Evolutionary conservation across 306 rosid genomes (phyloP).

Genomic region (Casuarina equisetifolia): DNA sequence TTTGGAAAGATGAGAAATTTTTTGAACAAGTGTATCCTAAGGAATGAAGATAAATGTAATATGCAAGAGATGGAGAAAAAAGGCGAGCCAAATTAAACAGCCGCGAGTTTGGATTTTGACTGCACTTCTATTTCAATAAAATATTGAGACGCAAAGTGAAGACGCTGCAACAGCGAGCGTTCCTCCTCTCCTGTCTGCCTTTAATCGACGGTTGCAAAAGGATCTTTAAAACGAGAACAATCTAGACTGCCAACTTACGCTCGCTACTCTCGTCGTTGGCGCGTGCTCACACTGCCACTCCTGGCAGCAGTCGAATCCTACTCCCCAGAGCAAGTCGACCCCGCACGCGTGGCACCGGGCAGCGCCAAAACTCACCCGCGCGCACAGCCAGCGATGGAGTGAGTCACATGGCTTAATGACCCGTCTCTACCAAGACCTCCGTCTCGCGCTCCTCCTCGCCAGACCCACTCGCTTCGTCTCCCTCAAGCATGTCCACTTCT

Average conservation of each 20-base stretch:
- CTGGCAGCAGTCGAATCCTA: not conserved
- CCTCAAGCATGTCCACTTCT: conserved; percentile 34
- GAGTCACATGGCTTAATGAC: conserved; percentile 36
- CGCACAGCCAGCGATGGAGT: not conserved
- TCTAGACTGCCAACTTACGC: not conserved
- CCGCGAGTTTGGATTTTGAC: no score
- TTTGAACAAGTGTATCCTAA: no score
- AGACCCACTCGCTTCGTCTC: conserved; percentile 62
- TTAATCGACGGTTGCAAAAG: not conserved
- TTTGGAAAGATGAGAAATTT: no score
- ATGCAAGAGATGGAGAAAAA: no score
- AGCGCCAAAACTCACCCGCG: not conserved
- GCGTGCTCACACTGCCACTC: not conserved
- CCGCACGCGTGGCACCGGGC: not conserved
- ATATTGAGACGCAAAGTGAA: no score
- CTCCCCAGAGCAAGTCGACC: not conserved
- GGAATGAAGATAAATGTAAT: no score
- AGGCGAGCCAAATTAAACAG: no score
- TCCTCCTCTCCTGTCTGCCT: no score
- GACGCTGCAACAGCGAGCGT: no score
- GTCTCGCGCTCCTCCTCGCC: conserved; percentile 32
- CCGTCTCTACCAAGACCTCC: conserved; percentile 61
- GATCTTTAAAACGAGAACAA: conserved; percentile 3
- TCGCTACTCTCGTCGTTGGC: conserved; percentile 1
- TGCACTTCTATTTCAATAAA: no score